Conservation (phyloP, 2,329 filamentous ascomycete genomes). For the Lecanicillium sp. region DNA sequence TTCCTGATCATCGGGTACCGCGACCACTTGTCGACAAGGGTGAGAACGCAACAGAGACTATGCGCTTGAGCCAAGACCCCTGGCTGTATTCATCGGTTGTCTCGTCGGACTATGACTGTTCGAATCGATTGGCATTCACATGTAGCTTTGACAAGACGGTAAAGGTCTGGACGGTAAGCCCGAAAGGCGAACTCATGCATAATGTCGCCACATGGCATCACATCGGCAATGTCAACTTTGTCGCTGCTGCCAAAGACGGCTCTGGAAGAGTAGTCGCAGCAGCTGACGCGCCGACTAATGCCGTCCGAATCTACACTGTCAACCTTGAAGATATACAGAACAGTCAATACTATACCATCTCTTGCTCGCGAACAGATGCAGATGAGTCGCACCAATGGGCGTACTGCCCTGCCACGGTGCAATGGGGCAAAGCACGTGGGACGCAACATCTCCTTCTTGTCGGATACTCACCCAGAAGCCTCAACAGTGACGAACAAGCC, state of each 20-base stretch:
- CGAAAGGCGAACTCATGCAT: constrained; percentile 31
- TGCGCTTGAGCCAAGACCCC: constrained; percentile 50
- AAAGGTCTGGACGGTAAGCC: constrained; percentile 45
- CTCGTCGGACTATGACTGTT: constrained; percentile 46
- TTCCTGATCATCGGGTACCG: constrained; percentile 48
- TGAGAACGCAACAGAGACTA: constrained; percentile 47
- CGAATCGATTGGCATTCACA: constrained; percentile 41
- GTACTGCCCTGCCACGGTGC: constrained; percentile 54
- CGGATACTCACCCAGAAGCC: constrained; percentile 53
- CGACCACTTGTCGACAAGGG: constrained; percentile 44
- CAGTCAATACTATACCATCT: constrained; percentile 30
- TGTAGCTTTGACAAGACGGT: constrained; percentile 55
- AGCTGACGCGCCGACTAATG: constrained; percentile 43
- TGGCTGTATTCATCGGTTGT: constrained; percentile 60
- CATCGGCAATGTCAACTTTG: constrained; percentile 53
- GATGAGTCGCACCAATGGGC: constrained; percentile 43
- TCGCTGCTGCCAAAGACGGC: constrained; percentile 41
- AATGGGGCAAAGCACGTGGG: constrained; percentile 43
- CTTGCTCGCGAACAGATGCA: constrained; percentile 30
- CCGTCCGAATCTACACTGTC: constrained; percentile 49
- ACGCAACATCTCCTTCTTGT: constrained; percentile 47
- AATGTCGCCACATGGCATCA: constrained; percentile 43
- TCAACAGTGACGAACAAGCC: constrained; percentile 42
- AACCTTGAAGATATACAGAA: constrained; percentile 23
- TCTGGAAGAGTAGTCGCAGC: constrained; percentile 49